Evolutionary conservation across 768 basidiomycete genomes (phyloP).

Genomic region (Trametes maxima): DNA sequence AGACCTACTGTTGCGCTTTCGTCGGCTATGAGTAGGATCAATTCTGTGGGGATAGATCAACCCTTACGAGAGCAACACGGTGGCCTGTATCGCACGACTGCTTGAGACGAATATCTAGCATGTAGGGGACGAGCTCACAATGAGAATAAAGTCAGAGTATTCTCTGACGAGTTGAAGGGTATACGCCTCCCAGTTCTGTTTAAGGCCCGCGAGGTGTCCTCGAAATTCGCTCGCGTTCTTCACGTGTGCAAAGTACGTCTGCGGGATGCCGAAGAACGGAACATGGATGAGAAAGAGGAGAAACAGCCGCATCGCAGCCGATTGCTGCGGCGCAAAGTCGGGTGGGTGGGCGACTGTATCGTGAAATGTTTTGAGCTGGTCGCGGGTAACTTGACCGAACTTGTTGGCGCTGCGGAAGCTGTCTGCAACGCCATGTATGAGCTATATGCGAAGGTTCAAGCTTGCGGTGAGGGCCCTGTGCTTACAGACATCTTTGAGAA

Average conservation of each 20-base stretch:
- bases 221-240: slow-evolving; percentile 51
- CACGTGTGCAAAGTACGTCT: slow-evolving; percentile 52
- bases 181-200: slow-evolving; percentile 52
- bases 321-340: slow-evolving; percentile 1
- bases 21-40: not conserved
- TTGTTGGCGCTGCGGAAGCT: slow-evolving; percentile 49
- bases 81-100: slow-evolving; percentile 39
- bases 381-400: slow-evolving; percentile 45
- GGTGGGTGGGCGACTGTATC: slow-evolving; percentile 7
- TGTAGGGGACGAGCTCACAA: slow-evolving; percentile 40
- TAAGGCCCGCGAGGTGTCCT: slow-evolving; percentile 50
- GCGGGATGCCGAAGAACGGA: slow-evolving; percentile 55
- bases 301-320: slow-evolving; percentile 29
- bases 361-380: slow-evolving; percentile 31
- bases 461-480: not conserved
- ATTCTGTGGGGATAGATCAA: not conserved
- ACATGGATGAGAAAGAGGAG: slow-evolving; percentile 43
- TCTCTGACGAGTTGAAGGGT: slow-evolving; percentile 53
- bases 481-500: slow-evolving; percentile 51
- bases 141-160: slow-evolving; percentile 57
- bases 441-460: not conserved
- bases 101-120: not conserved
- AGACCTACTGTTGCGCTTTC: slow-evolving; percentile 53
- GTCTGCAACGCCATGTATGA: slow-evolving; percentile 26
- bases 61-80: slow-evolving; percentile 54